phyloP scores from a whole-genome alignment of 2,329 filamentous ascomycete species.

The Conoideocrella luteorostrata region DNA sequence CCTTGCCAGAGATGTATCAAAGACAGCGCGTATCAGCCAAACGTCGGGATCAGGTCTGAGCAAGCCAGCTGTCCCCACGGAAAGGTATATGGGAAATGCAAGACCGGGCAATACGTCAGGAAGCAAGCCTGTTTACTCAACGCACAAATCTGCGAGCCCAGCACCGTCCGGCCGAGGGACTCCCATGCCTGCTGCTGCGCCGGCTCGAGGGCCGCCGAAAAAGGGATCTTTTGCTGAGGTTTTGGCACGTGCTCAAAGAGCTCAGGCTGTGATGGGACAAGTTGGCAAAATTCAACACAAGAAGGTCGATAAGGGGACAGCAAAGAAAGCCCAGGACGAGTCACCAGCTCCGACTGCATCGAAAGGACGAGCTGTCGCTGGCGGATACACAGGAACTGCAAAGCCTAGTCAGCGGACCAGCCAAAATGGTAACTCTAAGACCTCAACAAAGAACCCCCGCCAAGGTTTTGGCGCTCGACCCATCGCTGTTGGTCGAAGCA shows the following conservation, averaged over 20 bases:
- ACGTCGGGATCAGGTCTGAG: not conserved
- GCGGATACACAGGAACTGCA: slow-evolving; percentile 26
- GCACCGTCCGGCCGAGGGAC: slow-evolving; percentile 17
- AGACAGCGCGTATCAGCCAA: slow-evolving; percentile 30
- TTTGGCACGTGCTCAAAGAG: slow-evolving; percentile 63
- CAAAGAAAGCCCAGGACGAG: slow-evolving; percentile 45
- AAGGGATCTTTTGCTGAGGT: slow-evolving; percentile 71
- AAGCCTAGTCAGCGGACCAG: slow-evolving; percentile 22
- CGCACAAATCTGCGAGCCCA: slow-evolving; percentile 16
- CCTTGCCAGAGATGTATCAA: slow-evolving; percentile 32
- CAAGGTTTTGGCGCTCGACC: slow-evolving; percentile 5
- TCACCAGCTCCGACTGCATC: slow-evolving; percentile 18
- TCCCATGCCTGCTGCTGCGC: slow-evolving; percentile 27
- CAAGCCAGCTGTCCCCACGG: not conserved
- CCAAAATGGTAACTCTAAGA: slow-evolving; percentile 12
- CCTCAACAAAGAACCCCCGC: slow-evolving; percentile 5
- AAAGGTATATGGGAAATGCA: slow-evolving; percentile 6
- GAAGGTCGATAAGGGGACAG: slow-evolving; percentile 56
- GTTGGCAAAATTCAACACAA: slow-evolving; percentile 72
- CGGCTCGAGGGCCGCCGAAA: slow-evolving; percentile 49
- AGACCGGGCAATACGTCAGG: slow-evolving; percentile 16
- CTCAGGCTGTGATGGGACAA: slow-evolving; percentile 53
- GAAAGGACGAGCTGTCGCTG: slow-evolving; percentile 17
- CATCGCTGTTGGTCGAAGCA: slow-evolving; percentile 8
- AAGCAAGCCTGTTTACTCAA: slow-evolving; percentile 16